Base-by-base conservation (phyloP, 1,284 basidiomycete genomes). In the Cronartium quercuum region DNA sequence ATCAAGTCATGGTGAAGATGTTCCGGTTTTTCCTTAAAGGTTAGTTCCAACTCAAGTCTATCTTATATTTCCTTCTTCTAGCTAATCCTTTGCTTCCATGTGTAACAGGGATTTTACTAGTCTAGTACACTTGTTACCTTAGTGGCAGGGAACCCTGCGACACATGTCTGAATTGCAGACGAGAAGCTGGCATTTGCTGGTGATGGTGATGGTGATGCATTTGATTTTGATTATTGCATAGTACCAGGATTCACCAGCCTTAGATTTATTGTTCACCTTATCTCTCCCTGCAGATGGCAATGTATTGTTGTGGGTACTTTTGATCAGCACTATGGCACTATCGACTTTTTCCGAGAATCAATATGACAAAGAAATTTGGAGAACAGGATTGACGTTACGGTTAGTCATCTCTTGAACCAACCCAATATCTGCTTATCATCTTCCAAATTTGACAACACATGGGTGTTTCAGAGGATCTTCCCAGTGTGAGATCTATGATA, bases 11-110 rank as follows among this genome's bases (percentile, higher is more conserved):
- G 5, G 95, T 99, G 77, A 98, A 98, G 78, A 94, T 96, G 15
- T 95, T 96, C 34, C 86, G 95, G 62, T 98, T 93, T 84, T 94
- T 91, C 79, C 95, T 96, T 7, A 93, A 90, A 80, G 94, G 95
- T 89, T 80, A 79, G 87, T 84, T 42, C 47, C 21, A 40, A 41
- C 42, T 69, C 21, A 3, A 70, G 34, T 10, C 12, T 21, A 40
- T 38, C 3, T 64, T 64, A 38, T 64, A 18, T 38, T 40, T 38
- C n/a, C n/a, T n/a, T n/a, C 62, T 38, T 64, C 18, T 2, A 38
- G 18, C 4, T 64, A 37, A 64, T 35, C 15, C 12, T 47, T 60
- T 64, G 3, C 2, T 10, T 64, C 3, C 9, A n/a, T n/a, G n/a
- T n/a, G n/a, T n/a, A n/a, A n/a, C n/a, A n/a, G n/a, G n/a, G n/a